phyloP scores from a whole-genome alignment of 2,329 filamentous ascomycete genomes.

The Sporothrix euskadiensis region DNA sequence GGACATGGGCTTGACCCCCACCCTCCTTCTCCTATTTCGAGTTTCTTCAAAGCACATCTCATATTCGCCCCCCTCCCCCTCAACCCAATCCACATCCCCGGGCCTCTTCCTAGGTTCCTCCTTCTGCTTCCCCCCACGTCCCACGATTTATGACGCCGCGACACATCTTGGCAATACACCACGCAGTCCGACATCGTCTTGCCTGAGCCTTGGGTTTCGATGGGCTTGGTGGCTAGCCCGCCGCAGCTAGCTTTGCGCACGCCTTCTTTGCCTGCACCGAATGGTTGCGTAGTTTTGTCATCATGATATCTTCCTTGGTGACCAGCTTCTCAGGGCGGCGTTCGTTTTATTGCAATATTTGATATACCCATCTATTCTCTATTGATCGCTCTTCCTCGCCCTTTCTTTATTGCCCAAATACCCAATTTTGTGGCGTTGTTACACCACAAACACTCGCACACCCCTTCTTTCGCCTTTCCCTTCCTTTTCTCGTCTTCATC shows the following conservation, averaged over 20 bases:
- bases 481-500: neutral
- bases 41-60: conserved; percentile 11
- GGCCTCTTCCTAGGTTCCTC: neutral
- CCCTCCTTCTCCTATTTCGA: conserved; percentile 9
- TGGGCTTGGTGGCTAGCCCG: neutral
- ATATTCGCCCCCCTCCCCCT: conserved; percentile 12
- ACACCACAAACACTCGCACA: conserved; percentile 15
- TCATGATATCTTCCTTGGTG: neutral
- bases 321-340: neutral
- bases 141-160: conserved; percentile 15
- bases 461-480: neutral
- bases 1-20: conserved; percentile 22
- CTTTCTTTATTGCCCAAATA: neutral
- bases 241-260: conserved; percentile 9
- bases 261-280: neutral
- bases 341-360: neutral
- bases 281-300: neutral
- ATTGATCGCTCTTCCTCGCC: neutral
- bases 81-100: neutral
- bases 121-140: conserved; percentile 18
- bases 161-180: conserved; percentile 21
- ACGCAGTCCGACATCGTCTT: conserved; percentile 12
- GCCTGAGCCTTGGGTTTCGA: neutral
- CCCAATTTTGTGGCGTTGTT: conserved; percentile 22
- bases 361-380: neutral